These are phyloP conservation scores for Fusarium abutilonis DNA, from an alignment of 2,329 filamentous ascomycete genomes.

Conservation along the genomic window DNA sequence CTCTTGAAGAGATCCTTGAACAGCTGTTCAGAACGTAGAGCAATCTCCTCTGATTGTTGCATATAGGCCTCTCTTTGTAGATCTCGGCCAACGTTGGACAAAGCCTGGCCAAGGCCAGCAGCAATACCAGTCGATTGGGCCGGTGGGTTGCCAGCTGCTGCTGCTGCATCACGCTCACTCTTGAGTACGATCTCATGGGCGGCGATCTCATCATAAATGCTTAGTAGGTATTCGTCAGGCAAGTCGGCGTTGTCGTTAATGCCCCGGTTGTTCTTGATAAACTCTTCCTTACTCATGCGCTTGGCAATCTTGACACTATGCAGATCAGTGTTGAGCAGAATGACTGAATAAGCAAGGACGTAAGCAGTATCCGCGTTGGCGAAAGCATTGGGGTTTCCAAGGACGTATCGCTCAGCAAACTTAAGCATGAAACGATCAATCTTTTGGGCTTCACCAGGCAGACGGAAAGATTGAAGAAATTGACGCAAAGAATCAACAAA, in stretches of 20 bases:
- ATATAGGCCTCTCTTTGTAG: conserved; percentile 91
- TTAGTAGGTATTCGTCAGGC: conserved; percentile 88
- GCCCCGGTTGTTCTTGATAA: conserved; percentile 98
- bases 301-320: conserved; percentile 86
- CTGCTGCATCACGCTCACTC: conserved; percentile 89
- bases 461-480: conserved; percentile 92
- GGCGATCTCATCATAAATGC: conserved; percentile 92
- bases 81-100: conserved; percentile 92
- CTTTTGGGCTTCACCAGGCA: conserved; percentile 97
- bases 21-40: conserved; percentile 76
- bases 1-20: conserved; percentile 94
- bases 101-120: conserved; percentile 84
- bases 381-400: conserved; percentile 95
- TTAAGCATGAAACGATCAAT: conserved; percentile 99
- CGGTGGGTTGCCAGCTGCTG: conserved; percentile 73
- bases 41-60: conserved; percentile 94
- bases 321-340: conserved; percentile 94
- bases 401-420: conserved; percentile 95
- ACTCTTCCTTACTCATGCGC: conserved; percentile 95
- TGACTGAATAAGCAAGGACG: conserved; percentile 94
- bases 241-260: conserved; percentile 97
- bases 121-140: conserved; percentile 75
- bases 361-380: conserved; percentile 98
- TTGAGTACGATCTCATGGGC: conserved; percentile 93
- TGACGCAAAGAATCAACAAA: conserved; percentile 93